phyloP scores from a whole-genome alignment of 345 rosid species.

The Aquilaria sinensis region DNA sequence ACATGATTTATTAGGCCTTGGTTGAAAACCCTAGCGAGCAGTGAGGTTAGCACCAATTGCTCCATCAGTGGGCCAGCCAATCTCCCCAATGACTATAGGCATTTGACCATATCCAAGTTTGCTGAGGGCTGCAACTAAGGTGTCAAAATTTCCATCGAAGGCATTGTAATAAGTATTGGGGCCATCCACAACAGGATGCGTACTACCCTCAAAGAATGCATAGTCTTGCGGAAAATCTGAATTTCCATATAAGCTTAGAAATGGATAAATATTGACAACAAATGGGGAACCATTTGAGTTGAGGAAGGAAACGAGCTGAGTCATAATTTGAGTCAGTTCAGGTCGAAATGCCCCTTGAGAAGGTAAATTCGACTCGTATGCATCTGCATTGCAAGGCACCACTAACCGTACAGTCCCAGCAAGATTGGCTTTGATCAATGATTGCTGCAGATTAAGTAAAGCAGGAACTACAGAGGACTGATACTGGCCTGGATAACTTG shows the following conservation, averaged over 20 bases:
- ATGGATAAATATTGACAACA: constrained; percentile 90
- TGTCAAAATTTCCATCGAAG: constrained; percentile 90
- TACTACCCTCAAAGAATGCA: constrained; percentile 82
- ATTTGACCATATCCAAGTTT: constrained; percentile 83
- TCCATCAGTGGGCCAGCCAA: constrained; percentile 97
- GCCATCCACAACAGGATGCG: constrained; percentile 80
- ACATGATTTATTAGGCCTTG: constrained; percentile 79
- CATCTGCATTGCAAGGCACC: constrained; percentile 97
- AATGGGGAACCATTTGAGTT: constrained; percentile 88
- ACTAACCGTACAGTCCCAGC: constrained; percentile 76
- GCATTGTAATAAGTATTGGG: constrained; percentile 75
- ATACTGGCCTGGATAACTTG: constrained; percentile 63
- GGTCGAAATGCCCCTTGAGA: constrained; percentile 90
- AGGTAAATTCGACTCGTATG: constrained; percentile 76
- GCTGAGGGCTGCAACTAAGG: constrained; percentile 80
- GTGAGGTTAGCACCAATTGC: constrained; percentile 72
- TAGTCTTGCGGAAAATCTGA: constrained; percentile 93
- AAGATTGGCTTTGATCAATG: constrained; percentile 74
- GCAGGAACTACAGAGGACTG: constrained; percentile 78
- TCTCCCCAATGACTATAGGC: constrained; percentile 92
- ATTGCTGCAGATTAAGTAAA: constrained; percentile 71
- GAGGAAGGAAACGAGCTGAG: constrained; percentile 78
- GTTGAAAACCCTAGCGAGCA: constrained; percentile 80
- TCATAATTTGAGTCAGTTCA: constrained; percentile 75
- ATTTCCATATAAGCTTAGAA: constrained; percentile 84